Base-by-base conservation (phyloP, 2,329 filamentous ascomycete species). In the Neonectria coccinea region DNA sequence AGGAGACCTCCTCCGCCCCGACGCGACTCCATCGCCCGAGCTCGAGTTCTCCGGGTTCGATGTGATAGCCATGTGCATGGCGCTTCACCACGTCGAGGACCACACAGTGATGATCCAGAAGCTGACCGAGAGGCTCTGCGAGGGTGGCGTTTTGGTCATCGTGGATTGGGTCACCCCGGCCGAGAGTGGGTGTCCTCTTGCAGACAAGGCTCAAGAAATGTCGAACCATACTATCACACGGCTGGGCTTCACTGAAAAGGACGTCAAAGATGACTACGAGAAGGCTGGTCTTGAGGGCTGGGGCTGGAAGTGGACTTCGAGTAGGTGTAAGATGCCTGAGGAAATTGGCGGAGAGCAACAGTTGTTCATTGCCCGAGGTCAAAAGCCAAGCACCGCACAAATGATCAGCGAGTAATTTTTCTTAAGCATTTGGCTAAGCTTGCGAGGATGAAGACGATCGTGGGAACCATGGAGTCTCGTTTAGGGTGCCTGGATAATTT, bases 31-130 rank as follows among this genome's bases (percentile, higher is more conserved):
- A 0, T 69, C 66, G 0, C 64, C 69, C 0, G 72, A 69, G 33
- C 54, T 69, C 3, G 71, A 70, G 36, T 74, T 73, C 48, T 59
- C 60, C 56, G 51, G 62, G 16, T 80, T 80, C 51, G 79, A 79
- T 53, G 56, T 77, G 6, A 68, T 73, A 6, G 71, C 77, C 31
- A 79, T 79, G 59, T 75, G 73, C 12, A 73, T 79, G 73, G 77
- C 79, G 0, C 75, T 80, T 1, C 79, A 80, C 44, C 79, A 80
- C 44, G 71, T 80, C 9, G 66, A 74, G 4, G 70, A 79, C 33
- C 67, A 72, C 0, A 64, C 68, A 0, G 54, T 45, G 2, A 76
- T 79, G 72, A 58, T 80, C 2, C 18, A 47, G 0, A 70, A 68
- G 7, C 73, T 80, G 2, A 65, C 73, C 1, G 69, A 72, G 20